Evolutionary conservation across 2,329 filamentous ascomycete genomes (phyloP).

Genomic region (Penicillium sclerotigenum): DNA sequence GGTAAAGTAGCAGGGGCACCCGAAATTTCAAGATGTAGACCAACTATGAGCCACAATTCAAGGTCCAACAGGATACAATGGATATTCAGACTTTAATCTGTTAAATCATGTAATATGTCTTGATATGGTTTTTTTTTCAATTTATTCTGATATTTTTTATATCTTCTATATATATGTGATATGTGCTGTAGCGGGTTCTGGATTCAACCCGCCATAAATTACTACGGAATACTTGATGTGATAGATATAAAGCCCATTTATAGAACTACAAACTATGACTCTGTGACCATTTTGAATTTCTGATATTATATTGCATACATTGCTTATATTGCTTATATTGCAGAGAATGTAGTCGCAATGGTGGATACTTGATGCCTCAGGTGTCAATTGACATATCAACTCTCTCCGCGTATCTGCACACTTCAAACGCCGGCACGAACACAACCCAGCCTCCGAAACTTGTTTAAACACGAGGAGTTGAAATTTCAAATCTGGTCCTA

Average conservation of each 20-base stretch:
- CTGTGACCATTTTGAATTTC: neutral
- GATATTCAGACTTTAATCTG: neutral
- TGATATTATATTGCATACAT: no score
- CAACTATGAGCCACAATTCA: neutral
- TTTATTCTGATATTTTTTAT: neutral
- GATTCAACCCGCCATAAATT: neutral
- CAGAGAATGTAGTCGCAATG: no score
- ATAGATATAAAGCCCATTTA: neutral
- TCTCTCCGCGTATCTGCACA: conserved; percentile 8
- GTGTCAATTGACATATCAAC: conserved; percentile 18
- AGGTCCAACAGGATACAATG: neutral
- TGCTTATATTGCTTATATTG: no score
- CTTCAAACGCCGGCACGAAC: neutral
- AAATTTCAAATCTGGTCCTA: neutral
- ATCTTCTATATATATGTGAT: neutral
- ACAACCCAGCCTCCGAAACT: conserved; percentile 5
- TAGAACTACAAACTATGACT: neutral
- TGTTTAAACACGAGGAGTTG: neutral
- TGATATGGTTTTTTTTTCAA: neutral
- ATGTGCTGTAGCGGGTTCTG: neutral
- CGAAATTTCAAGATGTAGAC: conserved; percentile 3
- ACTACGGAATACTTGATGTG: neutral
- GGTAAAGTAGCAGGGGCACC: neutral
- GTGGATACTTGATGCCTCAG: conserved; percentile 17
- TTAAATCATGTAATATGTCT: neutral